Percentiles rank a stretch among this genome's conserved stretches.
These are phyloP conservation scores for Kwoniella shandongensis DNA, from an alignment of 768 basidiomycete genomes.

Conservation along the genomic window DNA sequence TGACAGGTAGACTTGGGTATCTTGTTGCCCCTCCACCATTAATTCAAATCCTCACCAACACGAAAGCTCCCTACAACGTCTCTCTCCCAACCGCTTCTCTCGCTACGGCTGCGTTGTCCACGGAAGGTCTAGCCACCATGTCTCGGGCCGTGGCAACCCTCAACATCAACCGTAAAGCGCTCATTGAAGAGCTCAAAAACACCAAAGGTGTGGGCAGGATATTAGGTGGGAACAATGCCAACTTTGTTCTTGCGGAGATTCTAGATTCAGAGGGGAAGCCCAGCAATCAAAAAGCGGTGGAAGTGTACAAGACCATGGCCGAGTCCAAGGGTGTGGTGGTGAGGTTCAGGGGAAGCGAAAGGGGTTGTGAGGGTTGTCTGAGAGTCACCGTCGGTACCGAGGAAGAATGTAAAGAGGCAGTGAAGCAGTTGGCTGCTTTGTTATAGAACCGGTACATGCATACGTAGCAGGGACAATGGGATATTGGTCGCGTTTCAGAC, in stretches of 20 bases:
- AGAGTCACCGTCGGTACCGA: slow-evolving; percentile 84
- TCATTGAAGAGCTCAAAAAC: slow-evolving; percentile 60
- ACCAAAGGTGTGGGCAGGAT: slow-evolving; percentile 60
- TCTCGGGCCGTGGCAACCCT: slow-evolving; percentile 65
- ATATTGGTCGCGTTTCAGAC: no score
- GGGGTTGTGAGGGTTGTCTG: slow-evolving; percentile 81
- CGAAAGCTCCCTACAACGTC: slow-evolving; percentile 97
- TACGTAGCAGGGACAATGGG: no score
- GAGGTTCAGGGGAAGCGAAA: slow-evolving; percentile 79
- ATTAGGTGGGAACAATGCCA: slow-evolving; percentile 83
- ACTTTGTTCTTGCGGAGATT: slow-evolving; percentile 83
- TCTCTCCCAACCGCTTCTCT: slow-evolving; percentile 84
- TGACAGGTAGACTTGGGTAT: slow-evolving; percentile 70
- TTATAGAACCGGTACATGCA: slow-evolving; percentile 16
- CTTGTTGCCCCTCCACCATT: slow-evolving; percentile 85
- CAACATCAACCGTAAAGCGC: slow-evolving; percentile 60
- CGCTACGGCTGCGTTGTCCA: slow-evolving; percentile 73
- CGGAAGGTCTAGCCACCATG: slow-evolving; percentile 65
- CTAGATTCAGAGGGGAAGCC: slow-evolving; percentile 56
- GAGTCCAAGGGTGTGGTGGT: slow-evolving; percentile 86
- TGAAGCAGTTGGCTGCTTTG: slow-evolving; percentile 53
- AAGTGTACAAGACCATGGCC: slow-evolving; percentile 77
- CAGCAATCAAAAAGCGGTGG: slow-evolving; percentile 58
- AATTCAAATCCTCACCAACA: slow-evolving; percentile 86
- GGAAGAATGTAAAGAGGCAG: slow-evolving; percentile 68